Base-by-base conservation (phyloP, 2,329 filamentous ascomycete species). In the Talaromyces sp. region DNA sequence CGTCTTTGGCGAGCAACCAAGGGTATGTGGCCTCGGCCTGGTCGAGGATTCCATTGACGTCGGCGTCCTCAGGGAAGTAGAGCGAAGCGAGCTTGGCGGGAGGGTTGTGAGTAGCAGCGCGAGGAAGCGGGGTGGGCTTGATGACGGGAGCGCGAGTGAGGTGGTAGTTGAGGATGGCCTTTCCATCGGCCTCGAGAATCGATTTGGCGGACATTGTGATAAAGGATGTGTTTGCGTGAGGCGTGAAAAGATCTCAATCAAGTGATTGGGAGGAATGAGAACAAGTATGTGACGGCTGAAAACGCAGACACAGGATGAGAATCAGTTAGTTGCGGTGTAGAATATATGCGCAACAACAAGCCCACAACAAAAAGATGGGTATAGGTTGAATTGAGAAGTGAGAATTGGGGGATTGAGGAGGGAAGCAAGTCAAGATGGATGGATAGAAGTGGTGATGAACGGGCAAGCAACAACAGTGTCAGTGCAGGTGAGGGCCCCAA, bases 91-190 rank as follows among this genome's bases (percentile, higher is more conserved):
- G 89, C 82, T 91, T 94, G 74, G 93, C 84, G 68, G 95, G 89
- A 73, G 95, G 84, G 85, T 98, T 98, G 89, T 99, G 95, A 80
- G 88, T 95, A 70, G 90, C 82, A 70, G 91, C 86, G 71, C 86
- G 79, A 73, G 93, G 92, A 65, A 98, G 92, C 82, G 95, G 93
- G 77, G 93, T 94, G 72, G 94, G 91, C 90, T 97, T 98, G 88
- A 99, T 97, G 81, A 96, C 90, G 71, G 93, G 90, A 73, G 95
- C 92, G 79, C 95, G 91, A 75, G 95, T 98, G 83, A 99, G 93
- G 87, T 98, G 95, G 88, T 98, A 99, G 91, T 97, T 98, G 88
- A 99, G 88, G 86, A 99, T 98, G 87, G 95, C 95, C 91, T 99
- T 99, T 88, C 95, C 95, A 85, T 99, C 95, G 86, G 94, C 94